Evolutionary conservation across 306 rosid genomes (phyloP).

Genomic region (Lablab purpureus): DNA sequence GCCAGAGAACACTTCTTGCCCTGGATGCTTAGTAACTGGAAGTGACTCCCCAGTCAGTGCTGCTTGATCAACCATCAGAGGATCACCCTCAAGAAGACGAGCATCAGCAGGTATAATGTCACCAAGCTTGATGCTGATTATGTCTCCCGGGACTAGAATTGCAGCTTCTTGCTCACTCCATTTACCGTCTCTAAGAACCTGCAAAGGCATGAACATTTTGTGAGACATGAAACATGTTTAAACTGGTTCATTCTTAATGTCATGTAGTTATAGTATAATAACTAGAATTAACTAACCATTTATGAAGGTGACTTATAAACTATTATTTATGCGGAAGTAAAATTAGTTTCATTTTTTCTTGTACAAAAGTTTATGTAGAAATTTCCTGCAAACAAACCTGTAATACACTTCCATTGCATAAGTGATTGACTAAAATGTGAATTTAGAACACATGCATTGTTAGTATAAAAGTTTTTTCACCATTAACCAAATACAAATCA

Average conservation of each 20-base stretch:
- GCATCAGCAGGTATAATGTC: constrained; percentile 98
- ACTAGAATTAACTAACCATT: neutral
- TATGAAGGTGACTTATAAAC: neutral
- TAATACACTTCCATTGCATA: too few relatives aligned
- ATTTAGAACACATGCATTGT: too few relatives aligned
- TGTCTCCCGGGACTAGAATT: constrained; percentile 94
- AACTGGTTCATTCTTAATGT: neutral
- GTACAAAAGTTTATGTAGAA: too few relatives aligned
- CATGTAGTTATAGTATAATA: neutral
- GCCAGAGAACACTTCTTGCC: constrained; percentile 96
- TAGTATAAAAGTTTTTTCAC: too few relatives aligned
- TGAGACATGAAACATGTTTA: constrained; percentile 21
- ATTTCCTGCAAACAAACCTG: too few relatives aligned
- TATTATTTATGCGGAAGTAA: neutral
- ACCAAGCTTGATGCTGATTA: constrained; percentile 89
- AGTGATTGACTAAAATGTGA: too few relatives aligned
- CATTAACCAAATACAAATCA: neutral
- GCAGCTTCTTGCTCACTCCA: constrained; percentile 95
- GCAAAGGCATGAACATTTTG: constrained; percentile 3
- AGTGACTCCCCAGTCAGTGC: constrained; percentile 99
- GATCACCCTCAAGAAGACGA: constrained; percentile 98
- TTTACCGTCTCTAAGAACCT: constrained; percentile 98
- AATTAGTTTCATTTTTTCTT: too few relatives aligned
- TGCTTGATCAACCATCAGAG: constrained; percentile 91
- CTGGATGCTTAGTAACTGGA: constrained; percentile 88